Conservation (phyloP, 2,329 filamentous ascomycete species). For the Aureobasidium sp. region DNA sequence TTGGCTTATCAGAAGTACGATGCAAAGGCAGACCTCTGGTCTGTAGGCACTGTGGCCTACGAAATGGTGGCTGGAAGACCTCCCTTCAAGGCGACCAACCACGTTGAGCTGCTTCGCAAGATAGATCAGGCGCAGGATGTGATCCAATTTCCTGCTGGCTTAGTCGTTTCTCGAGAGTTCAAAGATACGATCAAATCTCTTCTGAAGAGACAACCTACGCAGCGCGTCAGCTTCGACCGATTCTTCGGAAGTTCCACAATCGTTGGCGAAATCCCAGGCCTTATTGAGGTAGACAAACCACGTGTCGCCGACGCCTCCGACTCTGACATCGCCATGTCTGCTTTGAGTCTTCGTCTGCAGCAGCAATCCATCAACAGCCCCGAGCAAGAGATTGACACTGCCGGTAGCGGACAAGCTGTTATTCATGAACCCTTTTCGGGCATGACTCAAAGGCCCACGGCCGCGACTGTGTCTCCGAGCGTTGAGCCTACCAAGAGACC, state of each 20-base stretch:
- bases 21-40: slow-evolving; percentile 95
- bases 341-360: slow-evolving; percentile 27
- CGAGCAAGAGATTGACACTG: slow-evolving; percentile 13
- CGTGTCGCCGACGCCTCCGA: slow-evolving; percentile 21
- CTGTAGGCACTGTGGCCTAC: slow-evolving; percentile 87
- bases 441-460: background rate
- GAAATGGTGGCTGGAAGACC: slow-evolving; percentile 91
- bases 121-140: slow-evolving; percentile 84
- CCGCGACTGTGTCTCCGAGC: background rate
- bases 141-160: slow-evolving; percentile 73
- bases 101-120: slow-evolving; percentile 85
- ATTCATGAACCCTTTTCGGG: slow-evolving; percentile 3
- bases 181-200: slow-evolving; percentile 74
- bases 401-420: slow-evolving; percentile 5
- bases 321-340: slow-evolving; percentile 23
- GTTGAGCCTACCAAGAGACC: background rate
- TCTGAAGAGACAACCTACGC: slow-evolving; percentile 76
- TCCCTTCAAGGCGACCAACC: slow-evolving; percentile 86
- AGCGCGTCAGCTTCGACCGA: slow-evolving; percentile 76
- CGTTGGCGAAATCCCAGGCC: slow-evolving; percentile 66
- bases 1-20: slow-evolving; percentile 95
- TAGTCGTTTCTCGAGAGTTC: slow-evolving; percentile 62
- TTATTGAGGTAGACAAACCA: slow-evolving; percentile 59
- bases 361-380: slow-evolving; percentile 26
- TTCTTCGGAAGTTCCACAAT: slow-evolving; percentile 76